Evolutionary conservation across 345 rosid genomes (phyloP).

Genomic region (Raphanus sativus): DNA sequence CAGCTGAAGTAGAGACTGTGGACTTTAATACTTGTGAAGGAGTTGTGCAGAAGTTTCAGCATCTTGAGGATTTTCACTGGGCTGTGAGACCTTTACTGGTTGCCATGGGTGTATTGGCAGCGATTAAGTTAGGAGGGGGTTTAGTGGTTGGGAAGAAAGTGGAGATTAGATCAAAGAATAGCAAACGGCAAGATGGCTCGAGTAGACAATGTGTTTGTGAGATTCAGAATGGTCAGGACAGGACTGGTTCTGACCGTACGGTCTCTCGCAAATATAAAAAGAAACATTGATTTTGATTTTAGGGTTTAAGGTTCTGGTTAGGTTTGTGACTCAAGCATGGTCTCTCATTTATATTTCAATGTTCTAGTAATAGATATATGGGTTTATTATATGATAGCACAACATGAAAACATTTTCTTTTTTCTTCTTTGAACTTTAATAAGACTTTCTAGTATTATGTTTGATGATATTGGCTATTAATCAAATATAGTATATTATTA

Average conservation of each 20-base stretch:
- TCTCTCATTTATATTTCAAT: background rate
- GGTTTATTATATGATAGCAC: background rate
- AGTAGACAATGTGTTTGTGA: conserved; percentile 21
- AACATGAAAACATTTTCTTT: background rate
- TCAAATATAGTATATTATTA: no score
- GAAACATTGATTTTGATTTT: background rate
- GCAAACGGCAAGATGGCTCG: conserved; percentile 32
- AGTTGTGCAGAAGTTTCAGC: conserved; percentile 67
- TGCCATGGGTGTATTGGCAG: conserved; percentile 65
- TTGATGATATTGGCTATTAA: background rate
- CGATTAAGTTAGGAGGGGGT: conserved; percentile 54
- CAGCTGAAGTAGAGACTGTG: conserved; percentile 78
- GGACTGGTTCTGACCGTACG: background rate
- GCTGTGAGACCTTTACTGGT: conserved; percentile 78
- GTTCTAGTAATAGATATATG: background rate
- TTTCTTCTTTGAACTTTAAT: background rate
- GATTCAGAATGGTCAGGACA: background rate
- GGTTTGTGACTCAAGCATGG: background rate
- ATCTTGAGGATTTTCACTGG: conserved; percentile 96
- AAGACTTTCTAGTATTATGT: background rate
- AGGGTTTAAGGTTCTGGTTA: background rate
- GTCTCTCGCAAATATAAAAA: background rate
- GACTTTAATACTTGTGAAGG: conserved; percentile 63
- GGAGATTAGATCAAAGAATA: conserved; percentile 46
- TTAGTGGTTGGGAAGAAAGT: conserved; percentile 50